Base-by-base conservation (phyloP, 2,329 filamentous ascomycete genomes). In the Aspergillus latus region DNA sequence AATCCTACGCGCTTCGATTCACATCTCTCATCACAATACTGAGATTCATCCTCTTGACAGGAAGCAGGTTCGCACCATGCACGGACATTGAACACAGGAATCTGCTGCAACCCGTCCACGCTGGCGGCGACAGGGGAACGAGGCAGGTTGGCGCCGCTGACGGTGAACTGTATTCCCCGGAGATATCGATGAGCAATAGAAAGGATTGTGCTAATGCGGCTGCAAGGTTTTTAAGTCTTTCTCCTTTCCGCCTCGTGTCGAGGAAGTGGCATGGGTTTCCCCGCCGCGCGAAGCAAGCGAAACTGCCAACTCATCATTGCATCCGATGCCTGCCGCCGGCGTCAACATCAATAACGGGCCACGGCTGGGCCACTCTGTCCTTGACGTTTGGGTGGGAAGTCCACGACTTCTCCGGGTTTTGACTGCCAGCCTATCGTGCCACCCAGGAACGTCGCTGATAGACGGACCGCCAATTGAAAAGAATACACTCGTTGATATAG, bases 231-330 rank as follows among this genome's bases (percentile, higher is more conserved):
- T 55, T 29, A 55, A 49, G 29, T 59, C 49, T 46, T 56, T 52
- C 54, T 42, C 48, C 37, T 51, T 48, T 51, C 53, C 53, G 21
- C 56, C 57, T 62, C 60, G 54, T 59, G 62, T 57, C 70, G 68
- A 64, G 34, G 68, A 65, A 64, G 75, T 70, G 72, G 74, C 77
- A 79, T 79, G 76, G 74, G 52, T 68, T 75, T 75, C 73, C 78
- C 76, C 73, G 72, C 72, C 60, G 71, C 62, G 58, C 56, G 50
- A 57, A 62, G 60, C 60, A 57, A 62, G 56, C 60, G 52, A 59
- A 56, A 62, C 74, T 88, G 86, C 85, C 87, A 89, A 84, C 86
- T 86, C 87, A 89, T 88, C 86, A 84, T 74, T 88, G 85, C 87
- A 87, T 89, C 80, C 81, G 78, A 71, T 69, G 68, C 69, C 70